These are phyloP conservation scores for Zygoascus hellenicus DNA, from an alignment of 1,139 yeast species.

Conservation along the genomic window DNA sequence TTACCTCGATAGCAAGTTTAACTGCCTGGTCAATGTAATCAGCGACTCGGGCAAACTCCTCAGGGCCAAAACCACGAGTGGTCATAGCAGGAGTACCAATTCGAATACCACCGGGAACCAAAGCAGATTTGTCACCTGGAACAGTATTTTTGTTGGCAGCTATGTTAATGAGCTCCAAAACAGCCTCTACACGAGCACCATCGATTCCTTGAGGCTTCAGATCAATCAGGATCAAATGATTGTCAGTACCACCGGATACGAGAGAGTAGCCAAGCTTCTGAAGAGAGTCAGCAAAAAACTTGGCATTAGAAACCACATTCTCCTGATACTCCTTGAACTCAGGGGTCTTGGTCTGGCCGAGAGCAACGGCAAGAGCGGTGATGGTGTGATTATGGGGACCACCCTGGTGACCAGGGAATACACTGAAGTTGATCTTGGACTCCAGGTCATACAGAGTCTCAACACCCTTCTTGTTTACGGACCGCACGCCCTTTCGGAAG, in stretches of 20 bases:
- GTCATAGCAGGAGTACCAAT: slow-evolving; percentile 99
- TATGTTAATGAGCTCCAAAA: slow-evolving; percentile 90
- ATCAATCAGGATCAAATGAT: slow-evolving; percentile 90
- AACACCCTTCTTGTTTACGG: slow-evolving; percentile 86
- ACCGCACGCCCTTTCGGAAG: slow-evolving; percentile 94
- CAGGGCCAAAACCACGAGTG: slow-evolving; percentile 89
- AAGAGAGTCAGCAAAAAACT: slow-evolving; percentile 73
- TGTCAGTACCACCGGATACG: slow-evolving; percentile 93
- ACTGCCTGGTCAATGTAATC: slow-evolving; percentile 81
- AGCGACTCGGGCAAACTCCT: slow-evolving; percentile 79
- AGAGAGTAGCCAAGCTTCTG: slow-evolving; percentile 65
- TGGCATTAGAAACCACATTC: slow-evolving; percentile 85
- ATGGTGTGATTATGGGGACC: slow-evolving; percentile 99
- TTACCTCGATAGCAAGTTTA: slow-evolving; percentile 68
- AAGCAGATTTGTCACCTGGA: slow-evolving; percentile 97
- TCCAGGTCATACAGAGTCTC: slow-evolving; percentile 87
- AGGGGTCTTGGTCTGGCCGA: slow-evolving; percentile 88
- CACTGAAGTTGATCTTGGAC: slow-evolving; percentile 92
- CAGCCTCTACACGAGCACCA: slow-evolving; percentile 96
- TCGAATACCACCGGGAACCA: slow-evolving; percentile 97
- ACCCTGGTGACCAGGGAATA: slow-evolving; percentile 99
- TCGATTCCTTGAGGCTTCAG: slow-evolving; percentile 86
- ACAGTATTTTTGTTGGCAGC: slow-evolving; percentile 96
- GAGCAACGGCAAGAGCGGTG: slow-evolving; percentile 93
- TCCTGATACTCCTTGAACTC: slow-evolving; percentile 88